Percentiles rank a stretch among this genome's conserved stretches.
phyloP scores from a whole-genome alignment of 495 filamentous ascomycete species.

The Ramalina peruviana region DNA sequence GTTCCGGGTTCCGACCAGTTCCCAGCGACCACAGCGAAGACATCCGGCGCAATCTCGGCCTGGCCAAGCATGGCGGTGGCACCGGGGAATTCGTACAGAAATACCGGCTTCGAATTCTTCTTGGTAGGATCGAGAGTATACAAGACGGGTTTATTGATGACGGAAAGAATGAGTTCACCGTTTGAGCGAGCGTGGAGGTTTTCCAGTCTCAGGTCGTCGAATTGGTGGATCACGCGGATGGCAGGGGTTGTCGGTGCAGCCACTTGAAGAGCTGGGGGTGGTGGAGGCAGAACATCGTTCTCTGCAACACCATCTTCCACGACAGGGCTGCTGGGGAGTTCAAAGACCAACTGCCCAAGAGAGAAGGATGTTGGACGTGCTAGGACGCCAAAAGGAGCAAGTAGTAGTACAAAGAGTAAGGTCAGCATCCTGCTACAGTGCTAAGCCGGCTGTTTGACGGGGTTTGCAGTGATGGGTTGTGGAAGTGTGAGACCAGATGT shows the following conservation, averaged over 20 bases:
- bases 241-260: neutral
- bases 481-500: no score
- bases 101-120: slow-evolving; percentile 12
- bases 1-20: slow-evolving; percentile 21
- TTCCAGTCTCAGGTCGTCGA: slow-evolving; percentile 24
- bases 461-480: no score
- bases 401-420: neutral
- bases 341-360: slow-evolving; percentile 11
- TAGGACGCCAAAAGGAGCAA: slow-evolving; percentile 1
- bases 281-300: no score
- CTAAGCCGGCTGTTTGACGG: no score
- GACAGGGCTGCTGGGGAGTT: slow-evolving; percentile 15
- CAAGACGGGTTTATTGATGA: slow-evolving; percentile 24
- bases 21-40: slow-evolving; percentile 28
- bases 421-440: no score
- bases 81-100: slow-evolving; percentile 21
- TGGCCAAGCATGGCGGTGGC: slow-evolving; percentile 28
- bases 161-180: slow-evolving; percentile 23
- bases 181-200: slow-evolving; percentile 25
- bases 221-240: neutral
- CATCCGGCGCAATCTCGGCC: slow-evolving; percentile 26
- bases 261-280: no score
- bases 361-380: neutral
- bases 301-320: no score
- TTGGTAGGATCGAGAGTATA: slow-evolving; percentile 26